Base-by-base conservation (phyloP, 2,329 filamentous ascomycete species). In the Gremmenia infestans region DNA sequence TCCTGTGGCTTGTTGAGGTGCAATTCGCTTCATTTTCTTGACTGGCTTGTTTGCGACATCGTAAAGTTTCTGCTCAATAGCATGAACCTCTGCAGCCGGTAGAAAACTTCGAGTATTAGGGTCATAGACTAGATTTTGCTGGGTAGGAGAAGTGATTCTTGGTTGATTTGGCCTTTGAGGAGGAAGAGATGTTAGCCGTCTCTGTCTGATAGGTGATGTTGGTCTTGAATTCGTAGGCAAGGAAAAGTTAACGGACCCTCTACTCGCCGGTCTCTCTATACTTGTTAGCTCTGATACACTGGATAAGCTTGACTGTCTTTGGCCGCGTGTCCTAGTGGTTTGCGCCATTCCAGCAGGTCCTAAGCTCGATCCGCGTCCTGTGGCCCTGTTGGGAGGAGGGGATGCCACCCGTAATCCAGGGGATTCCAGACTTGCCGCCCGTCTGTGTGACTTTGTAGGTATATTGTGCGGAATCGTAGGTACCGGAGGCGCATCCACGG, bases 41-140 rank as follows among this genome's bases (percentile, higher is more conserved):
- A 76, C 73, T 11, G 74, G 73, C 48, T 56, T 48, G 28, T 77
- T 74, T 0, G 73, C 67, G 15, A 71, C 69, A 53, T 77, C 71
- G 23, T 71, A 66, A 4, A 76, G 64, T 35, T 66, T 70, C 53
- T 77, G 73, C 50, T 80, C 76, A 46, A 71, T 71, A 50, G 69
- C 76, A 60, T 73, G 47, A 17, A 80, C 60, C 25, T 79, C 72
- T 5, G 67, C 68, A 52, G 71, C 76, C 3, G 79, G 76, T 3
- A 86, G 75, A 76, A 86, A 83, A 57, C 83, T 79, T 61, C 83
- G 77, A 15, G 84, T 85, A 62, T 86, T 86, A n/a, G 82, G 76
- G 60, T 86, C 83, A 63, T 85, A 84, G 48, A 87, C 79, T 68
- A 88, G 63, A 35, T 73, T 68, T 60, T 77, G 76, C 72, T 43